These are phyloP conservation scores for Cupressus sempervirens DNA, from an alignment of 75 land plant genomes.

Conservation along the genomic window DNA sequence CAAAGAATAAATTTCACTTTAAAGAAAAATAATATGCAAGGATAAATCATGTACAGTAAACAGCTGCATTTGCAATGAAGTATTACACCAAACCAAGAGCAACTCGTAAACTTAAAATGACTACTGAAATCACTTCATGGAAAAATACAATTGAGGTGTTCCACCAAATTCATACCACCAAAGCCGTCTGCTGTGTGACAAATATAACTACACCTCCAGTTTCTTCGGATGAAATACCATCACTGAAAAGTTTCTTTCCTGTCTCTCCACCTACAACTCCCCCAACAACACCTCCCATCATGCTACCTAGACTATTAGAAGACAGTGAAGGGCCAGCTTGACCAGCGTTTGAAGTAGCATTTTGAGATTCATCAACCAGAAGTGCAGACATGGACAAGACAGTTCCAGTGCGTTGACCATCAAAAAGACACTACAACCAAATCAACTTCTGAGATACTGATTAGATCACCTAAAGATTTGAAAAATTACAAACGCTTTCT, in stretches of 20 bases:
- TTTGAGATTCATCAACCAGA: conserved; percentile 39
- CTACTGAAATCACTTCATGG: background rate
- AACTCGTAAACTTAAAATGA: background rate
- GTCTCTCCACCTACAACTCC: conserved; percentile 73
- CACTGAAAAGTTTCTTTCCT: conserved; percentile 75
- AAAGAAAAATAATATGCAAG: background rate
- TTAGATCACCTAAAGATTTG: background rate
- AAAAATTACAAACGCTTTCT: background rate
- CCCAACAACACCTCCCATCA: conserved; percentile 72
- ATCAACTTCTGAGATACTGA: background rate
- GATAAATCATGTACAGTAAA: background rate
- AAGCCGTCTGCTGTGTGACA: conserved; percentile 74
- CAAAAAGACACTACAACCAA: conserved; percentile 63
- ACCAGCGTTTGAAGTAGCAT: conserved; percentile 17
- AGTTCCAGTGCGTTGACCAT: conserved; percentile 78
- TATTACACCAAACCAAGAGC: background rate
- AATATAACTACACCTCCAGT: conserved; percentile 81
- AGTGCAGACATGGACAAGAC: conserved; percentile 79
- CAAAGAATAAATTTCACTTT: conserved; percentile 10
- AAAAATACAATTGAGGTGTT: background rate
- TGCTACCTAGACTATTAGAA: conserved; percentile 49
- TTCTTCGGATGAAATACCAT: conserved; percentile 57
- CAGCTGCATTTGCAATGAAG: background rate
- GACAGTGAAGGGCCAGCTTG: conserved; percentile 28
- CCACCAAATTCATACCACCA: conserved; percentile 65